Evolutionary conservation across 2,329 filamentous ascomycete species (phyloP).

Genomic region (Phialemoniopsis sp.): DNA sequence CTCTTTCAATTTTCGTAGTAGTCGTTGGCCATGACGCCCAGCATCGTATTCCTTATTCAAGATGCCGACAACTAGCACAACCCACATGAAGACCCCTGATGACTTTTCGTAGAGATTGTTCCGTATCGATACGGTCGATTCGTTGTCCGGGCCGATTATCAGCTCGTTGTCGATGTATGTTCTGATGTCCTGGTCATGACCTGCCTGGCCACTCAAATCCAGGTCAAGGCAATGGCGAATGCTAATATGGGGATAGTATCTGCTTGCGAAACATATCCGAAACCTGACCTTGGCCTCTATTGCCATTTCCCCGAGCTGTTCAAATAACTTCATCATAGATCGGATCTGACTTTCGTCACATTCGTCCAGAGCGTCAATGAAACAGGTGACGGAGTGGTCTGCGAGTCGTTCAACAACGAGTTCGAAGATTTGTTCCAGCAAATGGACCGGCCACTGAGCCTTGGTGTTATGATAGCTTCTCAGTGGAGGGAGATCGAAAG

Average conservation of each 20-base stretch:
- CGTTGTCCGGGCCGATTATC: conserved; percentile 7
- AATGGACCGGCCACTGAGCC: conserved; percentile 5
- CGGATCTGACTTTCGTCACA: conserved; percentile 35
- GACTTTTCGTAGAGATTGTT: conserved; percentile 27
- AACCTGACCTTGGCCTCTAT: conserved; percentile 10
- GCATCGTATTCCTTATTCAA: conserved; percentile 25
- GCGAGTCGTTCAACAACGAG: conserved; percentile 9
- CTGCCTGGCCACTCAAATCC: conserved; percentile 26
- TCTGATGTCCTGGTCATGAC: conserved; percentile 28
- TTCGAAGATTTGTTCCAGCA: conserved; percentile 7
- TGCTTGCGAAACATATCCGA: conserved; percentile 37
- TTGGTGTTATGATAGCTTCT: too few relatives aligned
- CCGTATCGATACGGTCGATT: conserved; percentile 11
- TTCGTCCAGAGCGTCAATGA: conserved; percentile 44
- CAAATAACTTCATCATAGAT: conserved; percentile 38
- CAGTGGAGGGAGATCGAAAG: conserved; percentile 16
- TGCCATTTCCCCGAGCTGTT: conserved; percentile 25
- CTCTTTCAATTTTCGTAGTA: conserved; percentile 17
- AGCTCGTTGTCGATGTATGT: conserved; percentile 23
- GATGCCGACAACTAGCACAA: conserved; percentile 30
- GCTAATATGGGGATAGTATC: conserved; percentile 40
- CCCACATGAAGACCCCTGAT: conserved; percentile 39
- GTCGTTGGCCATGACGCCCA: conserved; percentile 13
- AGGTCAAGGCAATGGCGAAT: conserved; percentile 20
- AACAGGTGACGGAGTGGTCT: conserved; percentile 11